Percentiles rank a stretch among this genome's conserved stretches.
phyloP scores from a whole-genome alignment of 2,329 filamentous ascomycete species.

The Curvularia eragrostidis region DNA sequence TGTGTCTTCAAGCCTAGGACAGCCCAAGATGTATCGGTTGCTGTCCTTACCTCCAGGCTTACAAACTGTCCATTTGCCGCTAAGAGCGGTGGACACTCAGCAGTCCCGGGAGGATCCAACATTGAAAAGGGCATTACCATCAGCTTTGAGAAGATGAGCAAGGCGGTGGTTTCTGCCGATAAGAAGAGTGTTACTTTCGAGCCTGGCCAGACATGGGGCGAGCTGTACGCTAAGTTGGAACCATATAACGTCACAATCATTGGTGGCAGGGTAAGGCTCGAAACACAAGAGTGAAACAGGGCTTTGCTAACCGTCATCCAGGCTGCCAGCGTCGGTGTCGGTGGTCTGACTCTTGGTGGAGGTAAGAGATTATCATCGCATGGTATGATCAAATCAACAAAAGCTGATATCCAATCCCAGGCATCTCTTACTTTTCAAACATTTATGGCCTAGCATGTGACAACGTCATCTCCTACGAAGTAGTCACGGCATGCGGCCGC shows the following conservation, averaged over 20 bases:
- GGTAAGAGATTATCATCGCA: conserved; percentile 12
- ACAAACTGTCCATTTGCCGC: conserved; percentile 50
- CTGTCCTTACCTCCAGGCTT: conserved; percentile 23
- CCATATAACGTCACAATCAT: conserved; percentile 31
- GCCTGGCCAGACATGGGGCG: conserved; percentile 46
- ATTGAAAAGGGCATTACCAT: conserved; percentile 54
- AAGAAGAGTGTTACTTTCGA: conserved; percentile 38
- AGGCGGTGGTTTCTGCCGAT: conserved; percentile 34
- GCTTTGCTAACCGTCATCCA: conserved; percentile 2
- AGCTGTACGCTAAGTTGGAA: conserved; percentile 43
- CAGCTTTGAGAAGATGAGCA: conserved; percentile 47
- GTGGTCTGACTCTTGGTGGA: conserved; percentile 34
- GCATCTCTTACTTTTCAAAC: conserved; percentile 38
- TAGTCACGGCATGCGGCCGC: conserved; percentile 31
- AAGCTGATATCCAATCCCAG: conserved; percentile 1
- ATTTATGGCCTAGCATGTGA: conserved; percentile 38
- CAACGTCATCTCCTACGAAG: conserved; percentile 46
- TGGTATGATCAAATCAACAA: not conserved
- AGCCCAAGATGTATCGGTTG: conserved; percentile 22
- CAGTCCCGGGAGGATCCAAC: conserved; percentile 51
- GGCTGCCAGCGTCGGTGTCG: conserved; percentile 31
- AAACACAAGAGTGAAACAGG: not conserved
- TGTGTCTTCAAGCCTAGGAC: conserved; percentile 27
- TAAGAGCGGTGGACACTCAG: conserved; percentile 55
- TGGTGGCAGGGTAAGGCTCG: conserved; percentile 38